These are phyloP conservation scores for Protomyces lactucae-debilis DNA, from an alignment of 1,139 yeast genomes.

Conservation along the genomic window DNA sequence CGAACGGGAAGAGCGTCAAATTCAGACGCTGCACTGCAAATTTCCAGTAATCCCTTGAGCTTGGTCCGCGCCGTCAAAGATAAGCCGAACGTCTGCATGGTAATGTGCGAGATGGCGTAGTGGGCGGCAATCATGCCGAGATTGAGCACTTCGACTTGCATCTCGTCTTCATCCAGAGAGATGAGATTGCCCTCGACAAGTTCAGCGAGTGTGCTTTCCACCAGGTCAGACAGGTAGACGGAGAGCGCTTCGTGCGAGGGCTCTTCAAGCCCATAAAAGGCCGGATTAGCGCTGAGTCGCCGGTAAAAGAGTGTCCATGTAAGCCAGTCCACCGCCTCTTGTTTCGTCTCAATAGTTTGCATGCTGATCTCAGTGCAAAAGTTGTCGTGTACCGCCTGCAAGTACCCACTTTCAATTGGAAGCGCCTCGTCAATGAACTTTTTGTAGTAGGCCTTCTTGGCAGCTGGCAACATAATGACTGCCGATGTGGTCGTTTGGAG, in stretches of 20 bases:
- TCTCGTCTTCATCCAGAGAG: slow-evolving; percentile 51
- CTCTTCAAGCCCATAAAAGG: slow-evolving; percentile 74
- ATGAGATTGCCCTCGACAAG: slow-evolving; percentile 58
- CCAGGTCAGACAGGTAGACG: slow-evolving; percentile 73
- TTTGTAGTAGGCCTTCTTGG: slow-evolving; percentile 59
- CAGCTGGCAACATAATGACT: slow-evolving; percentile 53
- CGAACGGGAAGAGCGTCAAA: slow-evolving; percentile 62
- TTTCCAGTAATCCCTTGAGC: slow-evolving; percentile 60
- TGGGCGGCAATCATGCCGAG: slow-evolving; percentile 73
- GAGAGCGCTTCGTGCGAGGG: slow-evolving; percentile 65
- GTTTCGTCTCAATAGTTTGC: slow-evolving; percentile 60
- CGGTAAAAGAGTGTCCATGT: slow-evolving; percentile 80
- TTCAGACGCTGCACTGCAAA: slow-evolving; percentile 63
- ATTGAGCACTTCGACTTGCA: slow-evolving; percentile 54
- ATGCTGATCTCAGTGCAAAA: slow-evolving; percentile 68
- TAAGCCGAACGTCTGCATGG: slow-evolving; percentile 58
- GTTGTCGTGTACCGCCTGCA: slow-evolving; percentile 56
- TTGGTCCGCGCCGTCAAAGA: slow-evolving; percentile 54
- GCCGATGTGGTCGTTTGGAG: slow-evolving; percentile 40
- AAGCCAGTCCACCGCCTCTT: slow-evolving; percentile 86
- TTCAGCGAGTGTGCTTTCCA: slow-evolving; percentile 68
- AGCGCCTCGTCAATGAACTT: slow-evolving; percentile 68
- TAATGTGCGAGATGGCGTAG: slow-evolving; percentile 57
- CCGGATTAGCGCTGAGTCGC: slow-evolving; percentile 74
- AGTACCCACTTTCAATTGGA: slow-evolving; percentile 77